These are phyloP conservation scores for Solanum chaucha DNA, from an alignment of 257 asterid genomes.

Conservation along the genomic window DNA sequence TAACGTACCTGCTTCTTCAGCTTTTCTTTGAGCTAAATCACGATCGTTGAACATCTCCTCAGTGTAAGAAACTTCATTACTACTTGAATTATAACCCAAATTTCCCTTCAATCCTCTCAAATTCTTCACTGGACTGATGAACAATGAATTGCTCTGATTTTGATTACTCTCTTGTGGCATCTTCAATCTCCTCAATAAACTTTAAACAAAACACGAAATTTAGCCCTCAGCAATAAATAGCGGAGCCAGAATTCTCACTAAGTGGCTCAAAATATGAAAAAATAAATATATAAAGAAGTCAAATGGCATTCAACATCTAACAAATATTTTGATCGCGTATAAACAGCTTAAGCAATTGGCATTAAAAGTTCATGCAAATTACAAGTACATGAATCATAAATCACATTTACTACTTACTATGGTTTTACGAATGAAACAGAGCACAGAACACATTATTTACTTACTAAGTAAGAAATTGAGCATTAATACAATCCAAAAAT, in stretches of 20 bases:
- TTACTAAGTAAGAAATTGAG: background rate
- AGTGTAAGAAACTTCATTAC: constrained; percentile 15
- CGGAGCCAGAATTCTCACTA: background rate
- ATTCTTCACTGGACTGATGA: constrained; percentile 48
- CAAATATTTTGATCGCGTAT: background rate
- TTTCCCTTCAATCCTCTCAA: constrained; percentile 48
- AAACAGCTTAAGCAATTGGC: background rate
- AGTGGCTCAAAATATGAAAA: no score
- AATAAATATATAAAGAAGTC: background rate
- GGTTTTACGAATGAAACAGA: background rate
- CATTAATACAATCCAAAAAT: background rate
- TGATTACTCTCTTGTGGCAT: constrained; percentile 56
- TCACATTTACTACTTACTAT: background rate
- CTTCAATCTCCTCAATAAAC: background rate
- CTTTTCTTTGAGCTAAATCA: constrained; percentile 76
- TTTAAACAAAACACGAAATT: background rate
- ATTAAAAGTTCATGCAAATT: background rate
- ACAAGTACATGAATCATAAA: background rate
- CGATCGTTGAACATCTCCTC: constrained; percentile 62
- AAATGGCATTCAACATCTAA: background rate
- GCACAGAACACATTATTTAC: background rate
- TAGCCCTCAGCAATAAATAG: background rate
- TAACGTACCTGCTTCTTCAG: constrained; percentile 70
- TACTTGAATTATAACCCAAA: constrained; percentile 27
- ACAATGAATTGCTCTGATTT: constrained; percentile 1